Evolutionary conservation across 1,284 basidiomycete genomes (phyloP).

Genomic region (Cystobasidium slooffiae): DNA sequence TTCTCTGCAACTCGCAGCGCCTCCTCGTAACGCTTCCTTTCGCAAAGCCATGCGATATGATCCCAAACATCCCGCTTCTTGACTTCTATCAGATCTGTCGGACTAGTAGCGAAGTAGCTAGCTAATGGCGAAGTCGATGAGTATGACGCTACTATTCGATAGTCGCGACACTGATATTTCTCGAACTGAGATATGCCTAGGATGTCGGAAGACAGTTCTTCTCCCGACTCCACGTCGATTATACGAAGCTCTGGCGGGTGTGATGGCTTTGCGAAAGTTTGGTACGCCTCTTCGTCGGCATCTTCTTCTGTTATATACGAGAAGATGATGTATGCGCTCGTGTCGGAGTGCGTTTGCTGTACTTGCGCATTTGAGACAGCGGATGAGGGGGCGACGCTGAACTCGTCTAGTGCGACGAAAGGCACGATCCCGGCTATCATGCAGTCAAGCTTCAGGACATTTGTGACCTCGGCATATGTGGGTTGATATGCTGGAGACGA

Average conservation of each 20-base stretch:
- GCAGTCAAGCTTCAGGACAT: constrained; percentile 90
- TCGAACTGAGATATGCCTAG: constrained; percentile 78
- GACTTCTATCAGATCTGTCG: constrained; percentile 82
- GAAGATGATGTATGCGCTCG: constrained; percentile 75
- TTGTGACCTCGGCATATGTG: constrained; percentile 76
- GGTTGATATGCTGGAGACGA: constrained; percentile 45
- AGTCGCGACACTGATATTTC: constrained; percentile 90
- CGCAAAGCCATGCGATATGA: constrained; percentile 90
- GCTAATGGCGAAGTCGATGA: constrained; percentile 51
- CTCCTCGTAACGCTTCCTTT: constrained; percentile 81
- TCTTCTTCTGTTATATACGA: constrained; percentile 65
- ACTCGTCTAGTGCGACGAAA: constrained; percentile 60
- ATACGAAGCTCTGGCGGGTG: constrained; percentile 91
- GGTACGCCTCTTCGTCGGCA: constrained; percentile 66
- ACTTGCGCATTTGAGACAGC: background rate
- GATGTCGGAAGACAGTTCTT: constrained; percentile 86
- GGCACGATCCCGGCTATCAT: constrained; percentile 91
- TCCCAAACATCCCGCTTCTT: constrained; percentile 84
- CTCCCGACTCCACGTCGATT: constrained; percentile 76
- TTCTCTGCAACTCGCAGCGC: constrained; percentile 83
- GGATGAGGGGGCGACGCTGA: constrained; percentile 44
- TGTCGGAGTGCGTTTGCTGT: constrained; percentile 55
- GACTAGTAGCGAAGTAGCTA: constrained; percentile 79
- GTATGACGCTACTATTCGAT: constrained; percentile 66
- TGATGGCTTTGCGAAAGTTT: constrained; percentile 65